phyloP scores from a whole-genome alignment of 441 rosid genomes.

The Pelargonium cotyledonis region DNA sequence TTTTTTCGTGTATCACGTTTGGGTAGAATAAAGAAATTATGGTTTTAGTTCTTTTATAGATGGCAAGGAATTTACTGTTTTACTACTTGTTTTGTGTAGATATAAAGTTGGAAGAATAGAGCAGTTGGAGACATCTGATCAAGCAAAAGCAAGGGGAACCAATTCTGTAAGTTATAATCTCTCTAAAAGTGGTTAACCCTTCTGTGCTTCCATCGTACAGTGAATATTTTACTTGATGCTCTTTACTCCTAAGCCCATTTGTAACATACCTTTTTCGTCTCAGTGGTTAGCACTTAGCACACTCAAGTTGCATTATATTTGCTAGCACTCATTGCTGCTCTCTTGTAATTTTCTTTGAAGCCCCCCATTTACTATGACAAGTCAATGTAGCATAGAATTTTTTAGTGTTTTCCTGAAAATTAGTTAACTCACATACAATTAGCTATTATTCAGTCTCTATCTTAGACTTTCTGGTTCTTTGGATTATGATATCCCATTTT shows the following conservation, averaged over 20 bases:
- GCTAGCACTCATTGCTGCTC: neutral
- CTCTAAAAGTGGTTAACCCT: neutral
- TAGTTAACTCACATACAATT: neutral
- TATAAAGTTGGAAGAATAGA: constrained; percentile 90
- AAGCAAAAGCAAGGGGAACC: constrained; percentile 78
- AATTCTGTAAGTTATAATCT: constrained; percentile 53
- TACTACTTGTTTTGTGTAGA: constrained; percentile 35
- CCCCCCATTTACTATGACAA: neutral
- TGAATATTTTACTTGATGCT: constrained; percentile 4
- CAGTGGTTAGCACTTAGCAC: neutral
- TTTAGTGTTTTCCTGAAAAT: neutral
- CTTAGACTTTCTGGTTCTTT: neutral
- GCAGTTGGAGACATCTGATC: constrained; percentile 86
- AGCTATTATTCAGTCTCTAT: neutral
- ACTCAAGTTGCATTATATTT: constrained; percentile 4
- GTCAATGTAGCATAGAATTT: neutral
- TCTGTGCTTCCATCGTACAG: constrained; percentile 5
- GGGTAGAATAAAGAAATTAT: neutral
- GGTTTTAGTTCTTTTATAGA: neutral
- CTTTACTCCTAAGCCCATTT: neutral
- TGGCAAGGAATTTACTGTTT: constrained; percentile 2
- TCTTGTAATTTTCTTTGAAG: neutral
- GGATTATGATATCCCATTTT: neutral
- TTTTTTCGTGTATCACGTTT: neutral
- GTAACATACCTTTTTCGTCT: neutral